Evolutionary conservation across 495 filamentous ascomycete genomes (phyloP), one percentile per base, ranked within the genome.

Genomic region (Astrothelium macrocarpum): DNA sequence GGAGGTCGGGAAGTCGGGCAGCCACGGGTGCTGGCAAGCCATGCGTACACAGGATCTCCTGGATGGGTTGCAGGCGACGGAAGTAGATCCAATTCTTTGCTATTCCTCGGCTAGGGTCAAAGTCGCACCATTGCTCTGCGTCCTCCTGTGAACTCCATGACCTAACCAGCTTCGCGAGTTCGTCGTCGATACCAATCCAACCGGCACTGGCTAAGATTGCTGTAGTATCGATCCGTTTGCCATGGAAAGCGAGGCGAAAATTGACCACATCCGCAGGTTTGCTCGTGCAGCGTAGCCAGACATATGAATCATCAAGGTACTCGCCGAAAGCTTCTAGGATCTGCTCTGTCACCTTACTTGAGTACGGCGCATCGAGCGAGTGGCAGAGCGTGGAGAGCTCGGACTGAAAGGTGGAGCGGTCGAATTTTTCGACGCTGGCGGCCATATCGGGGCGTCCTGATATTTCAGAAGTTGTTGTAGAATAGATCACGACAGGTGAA

Each of bases 261-360:
- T 49, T 49, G 45, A 49, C 45, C 45, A 49, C 45, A 49, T 49
- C 45, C 45, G 45, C 45, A 49, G 45, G 45, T 49, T 49, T 49
- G 45, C 45, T 49, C 45, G 45, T 49, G 45, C 45, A 49, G 45
- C 45, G 45, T 49, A 49, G 45, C 45, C 45, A 49, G 45, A 49
- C 45, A 49, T 49, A 49, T 49, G 45, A 49, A 49, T 49, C 45
- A 49, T 49, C 45, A 49, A 49, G 45, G 45, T 49, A 49, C 45
- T 49, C 45, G 45, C 23, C 45, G 45, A 49, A 49, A 49, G 45
- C 45, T 49, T 49, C 45, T 49, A 49, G 45, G 1, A 49, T 49
- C 45, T 49, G 45, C 45, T 49, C 45, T 49, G 45, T 49, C 45
- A 49, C 45, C 45, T 49, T 49, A 49, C 45, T 49, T 49, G 45